Conservation (phyloP, 495 filamentous ascomycete species). For the Aspergillus baeticus region DNA sequence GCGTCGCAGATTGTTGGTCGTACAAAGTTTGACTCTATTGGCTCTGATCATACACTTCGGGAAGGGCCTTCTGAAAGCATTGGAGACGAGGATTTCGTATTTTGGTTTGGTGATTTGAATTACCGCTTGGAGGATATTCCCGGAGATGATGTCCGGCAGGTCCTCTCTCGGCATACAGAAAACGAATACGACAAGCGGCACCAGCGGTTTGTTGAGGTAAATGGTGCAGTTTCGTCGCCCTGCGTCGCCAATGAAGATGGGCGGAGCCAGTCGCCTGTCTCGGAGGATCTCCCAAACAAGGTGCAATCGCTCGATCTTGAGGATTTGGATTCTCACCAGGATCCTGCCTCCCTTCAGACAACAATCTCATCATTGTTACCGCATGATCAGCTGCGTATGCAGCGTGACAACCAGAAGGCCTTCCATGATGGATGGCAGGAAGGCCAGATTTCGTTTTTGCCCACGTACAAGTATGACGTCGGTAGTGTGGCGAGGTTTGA, state of each 20-base stretch:
- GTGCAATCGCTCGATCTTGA: slow-evolving; percentile 24
- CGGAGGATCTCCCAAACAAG: slow-evolving; percentile 1
- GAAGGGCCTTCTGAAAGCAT: slow-evolving; percentile 62
- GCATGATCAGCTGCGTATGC: slow-evolving; percentile 82
- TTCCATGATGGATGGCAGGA: slow-evolving; percentile 93
- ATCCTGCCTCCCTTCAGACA: slow-evolving; percentile 72
- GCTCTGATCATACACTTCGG: slow-evolving; percentile 49
- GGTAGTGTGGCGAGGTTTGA: slow-evolving; percentile 94
- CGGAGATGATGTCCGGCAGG: slow-evolving; percentile 82
- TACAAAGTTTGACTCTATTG: slow-evolving; percentile 71
- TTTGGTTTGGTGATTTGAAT: slow-evolving; percentile 97
- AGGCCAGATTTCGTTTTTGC: slow-evolving; percentile 82
- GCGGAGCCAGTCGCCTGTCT: slow-evolving; percentile 7
- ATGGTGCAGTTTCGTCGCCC: slow-evolving; percentile 14
- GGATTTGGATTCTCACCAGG: slow-evolving; percentile 44
- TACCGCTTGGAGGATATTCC: slow-evolving; percentile 88
- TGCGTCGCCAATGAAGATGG: slow-evolving; percentile 12
- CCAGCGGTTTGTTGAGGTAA: slow-evolving; percentile 28
- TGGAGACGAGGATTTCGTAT: slow-evolving; percentile 86
- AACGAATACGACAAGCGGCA: slow-evolving; percentile 65
- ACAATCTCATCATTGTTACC: slow-evolving; percentile 82
- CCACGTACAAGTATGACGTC: slow-evolving; percentile 95
- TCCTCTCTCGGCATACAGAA: slow-evolving; percentile 77
- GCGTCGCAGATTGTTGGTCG: slow-evolving; percentile 70
- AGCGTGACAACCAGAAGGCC: slow-evolving; percentile 70